Base-by-base conservation (phyloP, 2,329 filamentous ascomycete species). In the Penicillium sp. region DNA sequence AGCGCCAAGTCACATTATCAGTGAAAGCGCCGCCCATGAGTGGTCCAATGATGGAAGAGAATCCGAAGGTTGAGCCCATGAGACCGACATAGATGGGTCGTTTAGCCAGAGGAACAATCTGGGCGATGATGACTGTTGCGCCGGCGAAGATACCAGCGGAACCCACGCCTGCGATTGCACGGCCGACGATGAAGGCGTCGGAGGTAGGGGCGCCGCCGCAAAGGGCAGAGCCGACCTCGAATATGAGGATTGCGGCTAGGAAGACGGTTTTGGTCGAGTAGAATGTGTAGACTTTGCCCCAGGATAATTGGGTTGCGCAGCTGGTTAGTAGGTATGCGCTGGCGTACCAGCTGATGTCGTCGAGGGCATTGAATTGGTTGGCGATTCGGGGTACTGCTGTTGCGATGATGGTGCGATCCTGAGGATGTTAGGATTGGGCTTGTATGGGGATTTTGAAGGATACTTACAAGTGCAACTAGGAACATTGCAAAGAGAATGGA, bases 331-430 rank as follows among this genome's bases (percentile, higher is more conserved):
- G 54, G 34, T 65, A 70, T 14, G 82, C 79, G 36, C 81, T 83
- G 5, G 81, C 83, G 66, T 87, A 87, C 84, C 84, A 87, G 48
- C 83, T 83, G 53, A 87, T 82, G 56, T 87, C 84, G 2, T 79
- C 79, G 2, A 63, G 50, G 9, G 55, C 50, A 16, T 65, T 56
- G 53, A 65, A 66, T 32, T 65, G 52, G 38, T 58, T 56, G 11
- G 63, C 60, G 27, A 66, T 66, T 41, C 52, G 34, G 14, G 64
- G 64, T n/a, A 65, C 61, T n/a, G 64, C 64, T 1, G 61, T 61
- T 2, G 60, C 54, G 10, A 65, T 57, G 32, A 65, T 65, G 9
- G 86, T 70, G 48, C 81, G 81, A 44, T 81, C 71, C 50, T 46
- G 46, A n/a, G 34, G 43, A 27, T 36, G 31, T 46, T 36, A 48